Evolutionary conservation across 2,329 filamentous ascomycete genomes (phyloP).

Genomic region (Cercospora zeae-maydis): DNA sequence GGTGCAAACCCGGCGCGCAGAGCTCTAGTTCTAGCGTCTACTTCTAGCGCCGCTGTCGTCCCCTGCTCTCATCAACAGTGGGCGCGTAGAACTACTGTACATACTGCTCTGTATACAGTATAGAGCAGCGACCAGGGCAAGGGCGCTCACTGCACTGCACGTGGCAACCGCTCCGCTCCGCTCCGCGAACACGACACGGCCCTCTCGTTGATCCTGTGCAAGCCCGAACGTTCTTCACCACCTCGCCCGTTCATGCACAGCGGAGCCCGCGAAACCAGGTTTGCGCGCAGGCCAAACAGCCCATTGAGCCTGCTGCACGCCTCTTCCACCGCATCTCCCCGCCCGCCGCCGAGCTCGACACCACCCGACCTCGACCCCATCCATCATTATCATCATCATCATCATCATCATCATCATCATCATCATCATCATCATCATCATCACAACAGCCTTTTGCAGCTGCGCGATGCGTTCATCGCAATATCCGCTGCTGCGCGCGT

Average conservation of each 20-base stretch:
- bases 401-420: not conserved
- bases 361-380: not conserved
- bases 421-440: not conserved
- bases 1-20: not conserved
- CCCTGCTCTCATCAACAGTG: no score
- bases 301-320: not conserved
- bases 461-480: not conserved
- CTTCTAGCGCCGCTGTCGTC: not conserved
- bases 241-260: not conserved
- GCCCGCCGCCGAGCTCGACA: not conserved
- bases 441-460: not conserved
- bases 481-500: not conserved
- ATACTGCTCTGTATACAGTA: no score
- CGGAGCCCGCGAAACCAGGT: not conserved
- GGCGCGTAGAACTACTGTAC: no score
- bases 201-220: not conserved
- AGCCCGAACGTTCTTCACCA: not conserved
- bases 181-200: not conserved
- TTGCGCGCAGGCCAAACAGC: not conserved
- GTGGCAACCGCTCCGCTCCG: no score
- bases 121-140: no score
- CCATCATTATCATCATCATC: not conserved
- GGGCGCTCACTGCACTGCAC: no score
- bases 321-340: not conserved
- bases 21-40: no score